Percentiles rank a stretch among this genome's conserved stretches.
phyloP scores from a whole-genome alignment of 257 asterid species.

The Penstemon eatonii region DNA sequence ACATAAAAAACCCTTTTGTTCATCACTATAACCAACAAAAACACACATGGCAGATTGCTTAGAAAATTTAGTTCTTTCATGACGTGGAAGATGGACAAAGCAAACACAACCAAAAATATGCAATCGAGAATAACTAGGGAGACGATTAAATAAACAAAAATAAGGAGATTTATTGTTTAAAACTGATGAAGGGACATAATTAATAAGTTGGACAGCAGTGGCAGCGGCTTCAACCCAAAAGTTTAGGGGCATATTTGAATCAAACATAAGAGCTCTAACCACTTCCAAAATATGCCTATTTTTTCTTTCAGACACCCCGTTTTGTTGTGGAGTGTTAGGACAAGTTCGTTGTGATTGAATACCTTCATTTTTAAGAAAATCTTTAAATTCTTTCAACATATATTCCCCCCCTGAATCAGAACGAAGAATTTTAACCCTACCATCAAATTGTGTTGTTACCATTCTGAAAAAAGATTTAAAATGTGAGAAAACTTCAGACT shows the following conservation, averaged over 20 bases:
- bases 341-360: background rate
- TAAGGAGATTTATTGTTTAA: background rate
- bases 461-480: background rate
- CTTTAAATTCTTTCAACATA: background rate
- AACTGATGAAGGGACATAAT: background rate
- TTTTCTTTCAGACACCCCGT: background rate
- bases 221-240: background rate
- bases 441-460: background rate
- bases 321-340: background rate
- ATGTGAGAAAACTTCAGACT: background rate
- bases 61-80: background rate
- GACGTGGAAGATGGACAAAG: background rate
- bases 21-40: background rate
- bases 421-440: background rate
- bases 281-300: background rate
- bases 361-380: background rate
- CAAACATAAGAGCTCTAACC: background rate
- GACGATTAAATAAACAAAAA: background rate
- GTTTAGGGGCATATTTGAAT: background rate
- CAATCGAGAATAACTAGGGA: background rate
- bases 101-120: background rate
- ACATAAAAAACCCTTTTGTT: background rate
- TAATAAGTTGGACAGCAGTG: conserved; percentile 1
- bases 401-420: background rate
- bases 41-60: background rate